These are phyloP conservation scores for Aphelidium insulamus DNA, from an alignment of 371 early-diverging fungal species.

Conservation along the genomic window DNA sequence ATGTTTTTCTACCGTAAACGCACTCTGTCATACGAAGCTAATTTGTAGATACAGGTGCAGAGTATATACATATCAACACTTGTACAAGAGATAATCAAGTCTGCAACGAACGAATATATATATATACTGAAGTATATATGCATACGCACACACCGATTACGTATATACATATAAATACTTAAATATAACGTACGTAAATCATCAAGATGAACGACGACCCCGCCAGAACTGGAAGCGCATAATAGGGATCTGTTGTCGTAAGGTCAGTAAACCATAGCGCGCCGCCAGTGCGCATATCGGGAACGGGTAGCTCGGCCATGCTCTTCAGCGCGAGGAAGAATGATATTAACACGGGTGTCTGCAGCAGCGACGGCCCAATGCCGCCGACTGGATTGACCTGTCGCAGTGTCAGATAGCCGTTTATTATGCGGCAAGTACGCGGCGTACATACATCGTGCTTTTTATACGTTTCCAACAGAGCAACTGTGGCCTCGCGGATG, in stretches of 20 bases:
- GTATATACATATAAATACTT: constrained; percentile 44
- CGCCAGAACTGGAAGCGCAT: constrained; percentile 52
- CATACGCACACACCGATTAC: constrained; percentile 19
- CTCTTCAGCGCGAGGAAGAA: constrained; percentile 65
- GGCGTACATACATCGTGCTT: constrained; percentile 26
- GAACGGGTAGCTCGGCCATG: constrained; percentile 63
- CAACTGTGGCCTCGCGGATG: constrained; percentile 21
- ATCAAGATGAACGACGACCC: too few relatives aligned
- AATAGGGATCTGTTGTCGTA: constrained; percentile 54
- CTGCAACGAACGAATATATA: constrained; percentile 1
- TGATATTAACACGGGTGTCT: constrained; percentile 67
- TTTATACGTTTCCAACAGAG: constrained; percentile 32
- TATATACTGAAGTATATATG: not conserved
- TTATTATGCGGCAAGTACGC: too few relatives aligned
- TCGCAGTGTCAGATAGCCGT: too few relatives aligned
- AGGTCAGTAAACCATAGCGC: constrained; percentile 62
- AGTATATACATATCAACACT: too few relatives aligned
- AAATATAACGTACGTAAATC: constrained; percentile 43
- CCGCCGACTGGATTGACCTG: constrained; percentile 38
- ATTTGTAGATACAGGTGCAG: constrained; percentile 25
- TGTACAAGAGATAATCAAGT: too few relatives aligned
- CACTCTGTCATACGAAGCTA: constrained; percentile 43
- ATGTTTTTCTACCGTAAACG: too few relatives aligned
- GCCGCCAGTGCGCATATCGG: constrained; percentile 56
- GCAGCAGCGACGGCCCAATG: constrained; percentile 34